Evolutionary conservation across 2,329 filamentous ascomycete species (phyloP).

Genomic region (Clonostachys rhizophaga): DNA sequence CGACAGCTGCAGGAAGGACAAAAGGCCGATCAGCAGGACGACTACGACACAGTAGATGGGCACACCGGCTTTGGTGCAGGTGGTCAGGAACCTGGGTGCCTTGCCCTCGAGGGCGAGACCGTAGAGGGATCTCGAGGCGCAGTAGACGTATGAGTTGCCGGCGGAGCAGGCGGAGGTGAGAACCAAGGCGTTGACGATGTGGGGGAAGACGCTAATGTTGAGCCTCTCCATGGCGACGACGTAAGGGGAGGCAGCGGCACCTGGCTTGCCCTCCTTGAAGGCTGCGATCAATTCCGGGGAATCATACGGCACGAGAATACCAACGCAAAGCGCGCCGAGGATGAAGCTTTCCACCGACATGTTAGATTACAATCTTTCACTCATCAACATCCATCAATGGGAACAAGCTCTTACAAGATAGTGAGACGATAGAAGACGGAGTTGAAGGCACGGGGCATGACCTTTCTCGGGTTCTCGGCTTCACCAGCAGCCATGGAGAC

Average conservation of each 20-base stretch:
- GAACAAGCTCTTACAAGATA: slow-evolving; percentile 36
- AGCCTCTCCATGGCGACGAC: slow-evolving; percentile 66
- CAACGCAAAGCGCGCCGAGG: slow-evolving; percentile 67
- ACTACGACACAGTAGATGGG: slow-evolving; percentile 68
- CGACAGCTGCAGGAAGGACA: slow-evolving; percentile 71
- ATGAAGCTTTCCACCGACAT: slow-evolving; percentile 43
- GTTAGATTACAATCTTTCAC: too few species aligned
- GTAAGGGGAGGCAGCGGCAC: slow-evolving; percentile 65
- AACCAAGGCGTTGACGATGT: slow-evolving; percentile 71
- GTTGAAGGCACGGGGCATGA: slow-evolving; percentile 72
- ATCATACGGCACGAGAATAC: slow-evolving; percentile 67
- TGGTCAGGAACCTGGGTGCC: slow-evolving; percentile 54
- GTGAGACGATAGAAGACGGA: slow-evolving; percentile 76
- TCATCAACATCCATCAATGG: too few species aligned
- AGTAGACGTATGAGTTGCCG: slow-evolving; percentile 62
- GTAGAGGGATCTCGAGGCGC: slow-evolving; percentile 63
- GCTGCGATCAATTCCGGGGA: slow-evolving; percentile 57
- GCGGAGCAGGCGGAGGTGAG: slow-evolving; percentile 63
- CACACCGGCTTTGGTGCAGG: slow-evolving; percentile 60
- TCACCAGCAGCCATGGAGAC: slow-evolving; percentile 67
- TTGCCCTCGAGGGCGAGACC: slow-evolving; percentile 66
- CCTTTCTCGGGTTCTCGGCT: slow-evolving; percentile 62
- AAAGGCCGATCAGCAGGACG: slow-evolving; percentile 62
- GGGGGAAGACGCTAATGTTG: slow-evolving; percentile 57
- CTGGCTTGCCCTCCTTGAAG: slow-evolving; percentile 52